Conservation (phyloP, 768 basidiomycete genomes). For the Ephemerocybe angulata region DNA sequence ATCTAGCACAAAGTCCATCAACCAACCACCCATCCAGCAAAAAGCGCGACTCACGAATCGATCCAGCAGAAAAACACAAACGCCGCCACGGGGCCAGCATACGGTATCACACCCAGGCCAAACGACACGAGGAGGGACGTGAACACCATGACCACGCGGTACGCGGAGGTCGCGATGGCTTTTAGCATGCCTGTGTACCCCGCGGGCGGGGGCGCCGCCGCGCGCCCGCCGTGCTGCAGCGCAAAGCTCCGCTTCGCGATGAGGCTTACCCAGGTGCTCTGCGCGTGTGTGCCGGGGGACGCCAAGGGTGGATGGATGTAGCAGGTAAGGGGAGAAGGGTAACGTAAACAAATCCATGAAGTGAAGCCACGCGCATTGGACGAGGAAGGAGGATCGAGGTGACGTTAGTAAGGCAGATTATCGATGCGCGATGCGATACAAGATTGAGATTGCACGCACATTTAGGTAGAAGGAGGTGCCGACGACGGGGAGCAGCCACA, state of each 20-base stretch:
- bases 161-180: slow-evolving; percentile 75
- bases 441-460: slow-evolving; percentile 45
- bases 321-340: neutral
- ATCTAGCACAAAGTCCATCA: slow-evolving; percentile 40
- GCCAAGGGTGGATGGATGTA: neutral
- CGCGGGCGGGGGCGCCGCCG: slow-evolving; percentile 47
- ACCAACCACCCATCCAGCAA: neutral
- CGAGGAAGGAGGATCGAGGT: too few relatives aligned
- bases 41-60: slow-evolving; percentile 64
- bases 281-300: slow-evolving; percentile 10
- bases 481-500: slow-evolving; percentile 80
- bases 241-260: slow-evolving; percentile 74
- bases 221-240: slow-evolving; percentile 65
- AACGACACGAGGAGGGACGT: slow-evolving; percentile 72
- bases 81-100: slow-evolving; percentile 54
- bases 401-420: too few relatives aligned
- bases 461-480: slow-evolving; percentile 78
- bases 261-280: slow-evolving; percentile 76
- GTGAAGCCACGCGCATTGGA: too few relatives aligned
- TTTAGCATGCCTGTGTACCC: slow-evolving; percentile 71
- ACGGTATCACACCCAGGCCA: slow-evolving; percentile 59
- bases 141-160: slow-evolving; percentile 76
- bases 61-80: slow-evolving; percentile 84
- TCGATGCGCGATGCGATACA: too few relatives aligned
- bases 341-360: too few relatives aligned